phyloP scores from a whole-genome alignment of 805 yeast genomes.

The Teunomyces funiuensis region DNA sequence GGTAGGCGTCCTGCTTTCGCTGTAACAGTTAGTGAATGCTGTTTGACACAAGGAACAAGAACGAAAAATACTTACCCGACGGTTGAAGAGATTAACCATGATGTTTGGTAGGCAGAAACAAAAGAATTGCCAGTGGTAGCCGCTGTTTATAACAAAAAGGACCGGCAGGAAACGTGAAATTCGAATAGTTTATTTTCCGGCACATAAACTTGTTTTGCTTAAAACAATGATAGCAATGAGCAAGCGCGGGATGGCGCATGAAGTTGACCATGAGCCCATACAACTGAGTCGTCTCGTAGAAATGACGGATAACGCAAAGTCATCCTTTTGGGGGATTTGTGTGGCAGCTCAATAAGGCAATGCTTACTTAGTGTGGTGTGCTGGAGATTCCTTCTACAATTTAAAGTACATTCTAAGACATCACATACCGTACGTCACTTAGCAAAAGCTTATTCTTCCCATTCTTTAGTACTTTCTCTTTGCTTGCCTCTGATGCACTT shows the following conservation, averaged over 20 bases:
- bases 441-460: too few species aligned
- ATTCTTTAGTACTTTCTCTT: too few species aligned
- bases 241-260: not conserved
- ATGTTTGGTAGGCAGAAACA: not conserved
- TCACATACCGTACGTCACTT: too few species aligned
- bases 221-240: not conserved
- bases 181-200: not conserved
- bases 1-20: constrained; percentile 22
- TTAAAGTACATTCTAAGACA: too few species aligned
- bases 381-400: too few species aligned
- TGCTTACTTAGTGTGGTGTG: too few species aligned
- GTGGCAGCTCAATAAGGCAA: too few species aligned
- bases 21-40: constrained; percentile 9
- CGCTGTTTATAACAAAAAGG: not conserved
- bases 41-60: not conserved
- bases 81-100: constrained; percentile 8
- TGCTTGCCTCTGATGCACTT: too few species aligned
- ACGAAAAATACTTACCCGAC: not conserved
- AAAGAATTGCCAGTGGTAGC: not conserved
- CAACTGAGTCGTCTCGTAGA: too few species aligned
- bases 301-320: too few species aligned
- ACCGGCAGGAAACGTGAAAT: not conserved
- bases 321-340: too few species aligned
- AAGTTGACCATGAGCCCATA: not conserved
- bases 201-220: too few species aligned